Base-by-base conservation (phyloP, 352 stramenopile genomes). In the Phytophthora litchii region DNA sequence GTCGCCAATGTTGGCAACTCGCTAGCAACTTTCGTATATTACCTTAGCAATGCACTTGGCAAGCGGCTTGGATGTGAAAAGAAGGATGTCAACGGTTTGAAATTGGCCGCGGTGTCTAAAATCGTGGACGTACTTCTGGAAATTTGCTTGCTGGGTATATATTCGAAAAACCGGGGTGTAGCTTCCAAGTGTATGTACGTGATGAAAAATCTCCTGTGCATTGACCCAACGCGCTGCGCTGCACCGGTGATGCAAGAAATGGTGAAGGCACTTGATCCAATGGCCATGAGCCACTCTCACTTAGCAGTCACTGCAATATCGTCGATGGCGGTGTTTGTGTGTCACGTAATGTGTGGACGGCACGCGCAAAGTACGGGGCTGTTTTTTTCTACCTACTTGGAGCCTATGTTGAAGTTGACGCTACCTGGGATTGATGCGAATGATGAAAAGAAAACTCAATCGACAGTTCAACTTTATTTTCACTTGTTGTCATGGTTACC, bases 401-500 rank as follows among this genome's bases (percentile, higher is more conserved):
- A 82, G 25, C 72, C 76, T 20, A 62, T 91, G 7, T 27, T 92
- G 51, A 72, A 79, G 17, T 57, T 87, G 38, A 91, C 83, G 7
- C 60, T 92, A 6, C 76, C 80, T 3, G 83, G 83, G 3, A 91
- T 92, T 60, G 83, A 92, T 51, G 65, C 78, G 9, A 92, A 92
- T 17, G 83, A 92, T 49, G 78, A 92, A 38, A 83, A 76, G 51
- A 92, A 92, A 64, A 92, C 83, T 0, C 67, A 75, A 29, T 73
- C 74, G 0, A 92, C 83, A 16, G 50, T 89, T 19, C 70, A 71
- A 9, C 66, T 92, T 7, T 92, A 92, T 61, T 89, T 88, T 38
- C 65, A 78, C 27, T 51, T 88, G 17, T 64, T 92, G 11, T 86
- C 78, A 25, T 91, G 80, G 76, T 52, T 92, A 3, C 83, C 83